phyloP scores from a whole-genome alignment of 441 rosid species.

The Gossypium lobatum region DNA sequence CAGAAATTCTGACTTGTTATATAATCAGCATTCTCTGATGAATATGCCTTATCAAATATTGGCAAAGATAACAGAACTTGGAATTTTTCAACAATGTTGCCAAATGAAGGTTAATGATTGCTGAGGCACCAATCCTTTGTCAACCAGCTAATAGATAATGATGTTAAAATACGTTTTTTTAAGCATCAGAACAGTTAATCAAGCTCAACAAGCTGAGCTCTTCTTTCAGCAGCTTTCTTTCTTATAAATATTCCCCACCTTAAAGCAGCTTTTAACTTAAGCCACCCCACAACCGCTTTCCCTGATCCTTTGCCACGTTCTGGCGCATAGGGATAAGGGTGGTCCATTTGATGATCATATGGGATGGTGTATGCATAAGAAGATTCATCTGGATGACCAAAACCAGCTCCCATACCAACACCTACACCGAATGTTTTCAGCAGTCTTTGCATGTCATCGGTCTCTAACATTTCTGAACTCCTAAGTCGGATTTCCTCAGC shows the following conservation, averaged over 20 bases:
- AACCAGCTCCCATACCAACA: slow-evolving; percentile 38
- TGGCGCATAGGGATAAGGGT: slow-evolving; percentile 20
- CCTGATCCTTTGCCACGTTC: slow-evolving; percentile 54
- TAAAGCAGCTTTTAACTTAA: slow-evolving; percentile 84
- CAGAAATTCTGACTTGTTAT: slow-evolving; percentile 1
- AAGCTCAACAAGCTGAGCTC: slow-evolving; percentile 77
- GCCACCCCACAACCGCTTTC: slow-evolving; percentile 96
- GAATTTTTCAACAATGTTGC: not conserved
- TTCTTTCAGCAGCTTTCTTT: slow-evolving; percentile 83
- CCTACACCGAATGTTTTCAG: slow-evolving; percentile 51
- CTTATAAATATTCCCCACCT: slow-evolving; percentile 92
- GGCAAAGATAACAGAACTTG: slow-evolving; percentile 10
- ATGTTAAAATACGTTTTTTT: not conserved
- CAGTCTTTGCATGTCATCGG: slow-evolving; percentile 83
- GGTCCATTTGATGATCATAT: slow-evolving; percentile 41
- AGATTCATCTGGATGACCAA: slow-evolving; percentile 43
- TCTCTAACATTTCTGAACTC: slow-evolving; percentile 83
- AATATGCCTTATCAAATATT: not conserved
- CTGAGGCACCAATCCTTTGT: slow-evolving; percentile 8
- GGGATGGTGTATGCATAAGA: slow-evolving; percentile 50
- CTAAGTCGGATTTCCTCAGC: slow-evolving; percentile 62
- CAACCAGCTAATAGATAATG: not conserved
- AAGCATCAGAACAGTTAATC: slow-evolving; percentile 28
- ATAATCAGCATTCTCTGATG: not conserved
- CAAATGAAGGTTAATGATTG: not conserved